Evolutionary conservation across 2,329 filamentous ascomycete species (phyloP), one percentile per base, ranked within the genome.

Genomic region (Exophiala spinifera): DNA sequence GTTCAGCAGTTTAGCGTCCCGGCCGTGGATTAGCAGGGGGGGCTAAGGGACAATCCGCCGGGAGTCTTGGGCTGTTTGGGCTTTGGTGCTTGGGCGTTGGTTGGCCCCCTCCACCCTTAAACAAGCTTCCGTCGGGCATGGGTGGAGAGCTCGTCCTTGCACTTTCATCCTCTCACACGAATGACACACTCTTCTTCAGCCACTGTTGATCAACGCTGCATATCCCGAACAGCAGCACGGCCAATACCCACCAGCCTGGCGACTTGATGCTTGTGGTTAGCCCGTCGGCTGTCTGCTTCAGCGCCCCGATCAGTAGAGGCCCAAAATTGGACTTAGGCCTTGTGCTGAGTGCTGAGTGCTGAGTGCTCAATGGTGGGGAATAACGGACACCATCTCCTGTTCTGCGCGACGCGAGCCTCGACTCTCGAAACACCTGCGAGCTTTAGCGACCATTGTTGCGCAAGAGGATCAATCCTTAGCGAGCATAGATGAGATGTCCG

Each of bases 171-270:
- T 36, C 54, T 44, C 33, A 53, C 50, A 33, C 46, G 46, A 53
- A 57, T 56, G 55, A 57, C 45, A 53, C 46, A 37, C 5, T 4
- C 17, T 39, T 46, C 34, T 11, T 17, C 34, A 43, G 49, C 40
- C 39, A 50, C 55, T 53, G 28, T 31, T n/a, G 55, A 53, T 57
- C 49, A 53, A 46, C 50, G 31, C 19, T 36, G 40, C 21, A 21
- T 44, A n/a, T n/a, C n/a, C n/a, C n/a, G n/a, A n/a, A n/a, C 36
- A 5, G 36, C 36, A 39, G 17, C n/a, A 15, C 17, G n/a, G 14
- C 36, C 36, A n/a, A 39, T 15, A n/a, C 36, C 36, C 36, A 31
- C 28, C 6, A 10, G 28, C 28, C 28, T 31, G 28, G 28, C 28
- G 6, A 31, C 6, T 31, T 15, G 36, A 39, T 19, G 11, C n/a